phyloP scores from a whole-genome alignment of 306 rosid species.

The Mimosa pudica region DNA sequence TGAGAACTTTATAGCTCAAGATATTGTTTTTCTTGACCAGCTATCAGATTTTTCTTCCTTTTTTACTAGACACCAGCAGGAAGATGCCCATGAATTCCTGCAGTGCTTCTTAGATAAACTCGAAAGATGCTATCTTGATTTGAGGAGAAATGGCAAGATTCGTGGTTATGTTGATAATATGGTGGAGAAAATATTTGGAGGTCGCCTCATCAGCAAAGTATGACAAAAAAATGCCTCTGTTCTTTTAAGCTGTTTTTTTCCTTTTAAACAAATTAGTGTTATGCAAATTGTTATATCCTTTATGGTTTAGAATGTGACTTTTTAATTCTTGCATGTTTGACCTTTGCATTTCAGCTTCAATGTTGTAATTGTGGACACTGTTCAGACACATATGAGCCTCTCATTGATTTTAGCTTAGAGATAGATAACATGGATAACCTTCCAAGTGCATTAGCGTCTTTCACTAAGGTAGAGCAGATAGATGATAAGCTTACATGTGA shows the following conservation, averaged over 20 bases:
- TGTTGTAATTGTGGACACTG: conserved; percentile 72
- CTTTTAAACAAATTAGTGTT: conserved; percentile 18
- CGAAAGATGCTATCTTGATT: conserved; percentile 51
- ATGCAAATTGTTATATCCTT: conserved; percentile 13
- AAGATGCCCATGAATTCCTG: conserved; percentile 94
- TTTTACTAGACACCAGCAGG: conserved; percentile 74
- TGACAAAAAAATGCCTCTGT: conserved; percentile 12
- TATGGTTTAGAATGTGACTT: conserved; percentile 4
- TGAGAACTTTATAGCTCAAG: neutral
- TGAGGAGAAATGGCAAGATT: conserved; percentile 33
- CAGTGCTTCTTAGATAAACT: conserved; percentile 81
- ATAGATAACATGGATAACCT: conserved; percentile 70
- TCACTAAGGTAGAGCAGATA: conserved; percentile 77
- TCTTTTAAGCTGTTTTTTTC: neutral
- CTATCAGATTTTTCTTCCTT: conserved; percentile 63
- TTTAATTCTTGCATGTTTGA: conserved; percentile 8
- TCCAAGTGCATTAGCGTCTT: conserved; percentile 69
- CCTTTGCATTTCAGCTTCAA: conserved; percentile 60
- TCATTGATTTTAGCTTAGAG: conserved; percentile 85
- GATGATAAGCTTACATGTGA: conserved; percentile 71
- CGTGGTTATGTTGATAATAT: conserved; percentile 49
- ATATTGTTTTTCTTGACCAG: conserved; percentile 55
- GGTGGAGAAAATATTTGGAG: conserved; percentile 78
- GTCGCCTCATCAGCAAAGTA: conserved; percentile 79
- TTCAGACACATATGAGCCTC: conserved; percentile 75